Conservation (phyloP, 2,329 filamentous ascomycete species). For the Colletotrichum sp. region DNA sequence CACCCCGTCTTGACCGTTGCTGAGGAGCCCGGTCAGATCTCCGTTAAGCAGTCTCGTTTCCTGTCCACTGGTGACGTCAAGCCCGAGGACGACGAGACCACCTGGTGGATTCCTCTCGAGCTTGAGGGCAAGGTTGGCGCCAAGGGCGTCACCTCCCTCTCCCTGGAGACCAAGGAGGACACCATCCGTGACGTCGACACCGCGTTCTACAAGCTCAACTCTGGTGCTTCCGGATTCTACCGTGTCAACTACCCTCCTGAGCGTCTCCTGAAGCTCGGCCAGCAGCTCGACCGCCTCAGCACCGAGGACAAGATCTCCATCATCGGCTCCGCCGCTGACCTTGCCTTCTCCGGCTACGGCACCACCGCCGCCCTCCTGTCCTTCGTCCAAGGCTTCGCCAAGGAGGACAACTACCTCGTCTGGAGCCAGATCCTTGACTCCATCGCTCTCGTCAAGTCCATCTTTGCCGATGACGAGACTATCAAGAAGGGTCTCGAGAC, state of each 20-base stretch:
- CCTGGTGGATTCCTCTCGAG: constrained; percentile 94
- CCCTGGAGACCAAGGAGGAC: constrained; percentile 78
- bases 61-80: constrained; percentile 90
- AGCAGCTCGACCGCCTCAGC: constrained; percentile 76
- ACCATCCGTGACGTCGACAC: constrained; percentile 77
- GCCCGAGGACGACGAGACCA: constrained; percentile 87
- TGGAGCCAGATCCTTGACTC: constrained; percentile 86
- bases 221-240: constrained; percentile 86
- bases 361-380: constrained; percentile 82
- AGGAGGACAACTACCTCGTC: constrained; percentile 85
- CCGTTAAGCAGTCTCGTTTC: constrained; percentile 86
- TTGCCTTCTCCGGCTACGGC: constrained; percentile 86
- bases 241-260: constrained; percentile 91
- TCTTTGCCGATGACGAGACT: constrained; percentile 79
- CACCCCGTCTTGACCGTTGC: constrained; percentile 88
- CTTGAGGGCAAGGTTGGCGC: constrained; percentile 77
- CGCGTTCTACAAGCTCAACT: constrained; percentile 93
- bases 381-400: constrained; percentile 82
- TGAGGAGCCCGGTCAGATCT: constrained; percentile 83
- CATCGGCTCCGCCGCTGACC: constrained; percentile 85
- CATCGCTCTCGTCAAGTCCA: constrained; percentile 77
- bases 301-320: constrained; percentile 93
- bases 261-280: constrained; percentile 80
- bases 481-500: constrained; percentile 76
- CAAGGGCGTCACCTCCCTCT: constrained; percentile 65